Conservation (phyloP, 805 yeast genomes). For the Wilhelminamyces savonicus region DNA sequence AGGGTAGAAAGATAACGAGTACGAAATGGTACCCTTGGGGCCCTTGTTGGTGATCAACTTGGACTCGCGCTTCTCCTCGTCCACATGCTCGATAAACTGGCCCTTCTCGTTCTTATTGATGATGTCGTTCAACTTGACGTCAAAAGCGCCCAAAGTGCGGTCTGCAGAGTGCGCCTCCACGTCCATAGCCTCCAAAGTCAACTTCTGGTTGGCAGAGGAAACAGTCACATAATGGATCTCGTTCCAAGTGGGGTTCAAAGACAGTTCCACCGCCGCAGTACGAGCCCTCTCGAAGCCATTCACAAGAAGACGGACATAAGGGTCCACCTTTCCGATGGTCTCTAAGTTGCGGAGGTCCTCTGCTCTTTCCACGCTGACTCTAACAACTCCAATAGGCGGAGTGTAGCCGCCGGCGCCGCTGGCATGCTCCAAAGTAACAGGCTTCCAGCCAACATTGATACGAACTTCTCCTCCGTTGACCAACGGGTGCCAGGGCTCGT, state of each 20-base stretch:
- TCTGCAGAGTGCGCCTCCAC: conserved; percentile 74
- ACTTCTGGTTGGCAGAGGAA: conserved; percentile 72
- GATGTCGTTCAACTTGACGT: conserved; percentile 58
- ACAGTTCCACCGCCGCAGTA: conserved; percentile 61
- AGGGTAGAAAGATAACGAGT: conserved; percentile 79
- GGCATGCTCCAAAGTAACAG: conserved; percentile 66
- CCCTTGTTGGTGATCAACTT: conserved; percentile 69
- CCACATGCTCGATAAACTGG: conserved; percentile 49
- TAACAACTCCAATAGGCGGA: conserved; percentile 91
- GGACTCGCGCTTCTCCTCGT: conserved; percentile 51
- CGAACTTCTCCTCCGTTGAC: conserved; percentile 70
- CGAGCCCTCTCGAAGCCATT: conserved; percentile 75
- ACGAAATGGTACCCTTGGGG: conserved; percentile 76
- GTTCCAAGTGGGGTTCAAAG: conserved; percentile 79
- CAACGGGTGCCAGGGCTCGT: conserved; percentile 71
- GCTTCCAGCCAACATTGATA: conserved; percentile 74
- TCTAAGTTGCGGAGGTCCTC: conserved; percentile 77
- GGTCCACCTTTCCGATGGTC: conserved; percentile 86
- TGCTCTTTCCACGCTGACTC: conserved; percentile 67
- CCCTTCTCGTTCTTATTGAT: conserved; percentile 66
- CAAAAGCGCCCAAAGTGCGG: conserved; percentile 80
- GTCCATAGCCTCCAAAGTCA: conserved; percentile 90
- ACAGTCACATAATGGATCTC: conserved; percentile 78
- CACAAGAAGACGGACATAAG: conserved; percentile 74
- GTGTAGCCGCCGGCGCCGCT: conserved; percentile 74